Conservation (phyloP, 2,329 filamentous ascomycete genomes). For the Penicillium sp. region DNA sequence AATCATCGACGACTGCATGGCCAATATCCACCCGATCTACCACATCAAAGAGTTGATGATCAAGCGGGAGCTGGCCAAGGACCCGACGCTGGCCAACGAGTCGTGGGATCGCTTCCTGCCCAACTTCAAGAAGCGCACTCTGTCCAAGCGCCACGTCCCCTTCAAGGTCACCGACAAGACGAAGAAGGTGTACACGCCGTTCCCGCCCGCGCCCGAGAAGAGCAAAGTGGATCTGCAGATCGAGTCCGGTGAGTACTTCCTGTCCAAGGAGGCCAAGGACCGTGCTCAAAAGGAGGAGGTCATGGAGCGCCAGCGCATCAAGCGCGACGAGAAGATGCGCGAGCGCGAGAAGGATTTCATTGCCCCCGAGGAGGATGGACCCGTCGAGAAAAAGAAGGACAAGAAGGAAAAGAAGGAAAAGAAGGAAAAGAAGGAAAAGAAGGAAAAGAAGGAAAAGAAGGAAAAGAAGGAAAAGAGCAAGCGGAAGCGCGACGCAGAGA, state of each 20-base stretch:
- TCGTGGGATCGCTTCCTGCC: conserved; percentile 96
- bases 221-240: conserved; percentile 98
- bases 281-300: conserved; percentile 74
- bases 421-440: conserved; percentile 57
- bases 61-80: conserved; percentile 85
- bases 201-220: conserved; percentile 95
- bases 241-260: conserved; percentile 94
- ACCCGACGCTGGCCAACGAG: conserved; percentile 79
- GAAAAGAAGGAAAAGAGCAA: conserved; percentile 47
- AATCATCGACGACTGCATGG: conserved; percentile 93
- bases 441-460: conserved; percentile 49
- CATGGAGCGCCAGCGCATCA: conserved; percentile 78
- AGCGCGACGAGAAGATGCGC: conserved; percentile 83
- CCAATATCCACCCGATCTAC: conserved; percentile 85
- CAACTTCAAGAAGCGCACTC: conserved; percentile 91
- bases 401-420: conserved; percentile 58
- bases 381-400: conserved; percentile 53
- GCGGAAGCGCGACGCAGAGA: conserved; percentile 38
- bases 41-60: conserved; percentile 97
- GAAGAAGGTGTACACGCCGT: conserved; percentile 94
- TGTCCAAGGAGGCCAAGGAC: conserved; percentile 90
- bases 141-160: conserved; percentile 79
- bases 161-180: conserved; percentile 86
- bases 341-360: conserved; percentile 84
- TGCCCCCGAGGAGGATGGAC: conserved; percentile 73